These are phyloP conservation scores for Waltergamsia citrina DNA, from an alignment of 2,329 filamentous ascomycete genomes.

Conservation along the genomic window DNA sequence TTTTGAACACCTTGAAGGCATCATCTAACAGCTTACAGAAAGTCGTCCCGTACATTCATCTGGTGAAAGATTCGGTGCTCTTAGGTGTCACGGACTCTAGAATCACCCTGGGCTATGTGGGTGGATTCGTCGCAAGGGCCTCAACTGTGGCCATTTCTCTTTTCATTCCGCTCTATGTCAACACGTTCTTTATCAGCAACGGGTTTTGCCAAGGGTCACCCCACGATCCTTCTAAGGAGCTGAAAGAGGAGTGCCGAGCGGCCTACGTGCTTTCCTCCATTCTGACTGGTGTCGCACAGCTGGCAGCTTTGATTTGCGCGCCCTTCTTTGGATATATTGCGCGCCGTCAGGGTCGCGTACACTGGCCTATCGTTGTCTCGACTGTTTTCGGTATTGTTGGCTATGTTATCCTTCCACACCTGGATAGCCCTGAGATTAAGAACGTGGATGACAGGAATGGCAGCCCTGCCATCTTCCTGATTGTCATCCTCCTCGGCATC, in stretches of 20 bases:
- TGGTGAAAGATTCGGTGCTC: constrained; percentile 52
- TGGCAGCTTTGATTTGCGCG: constrained; percentile 74
- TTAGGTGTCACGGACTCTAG: constrained; percentile 67
- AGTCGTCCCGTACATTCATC: constrained; percentile 46
- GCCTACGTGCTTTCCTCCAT: constrained; percentile 86
- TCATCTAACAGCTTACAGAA: constrained; percentile 11
- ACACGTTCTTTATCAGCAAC: constrained; percentile 76
- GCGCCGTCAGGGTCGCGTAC: constrained; percentile 55
- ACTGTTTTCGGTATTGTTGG: constrained; percentile 67
- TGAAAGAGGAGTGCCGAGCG: constrained; percentile 75
- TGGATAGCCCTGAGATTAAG: constrained; percentile 67
- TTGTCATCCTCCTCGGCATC: constrained; percentile 74
- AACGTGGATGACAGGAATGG: constrained; percentile 57
- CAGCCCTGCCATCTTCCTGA: constrained; percentile 58
- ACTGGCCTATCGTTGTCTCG: constrained; percentile 65
- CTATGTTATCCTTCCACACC: constrained; percentile 66
- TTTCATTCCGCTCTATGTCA: constrained; percentile 89
- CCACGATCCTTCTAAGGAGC: constrained; percentile 56
- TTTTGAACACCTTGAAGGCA: too few species aligned
- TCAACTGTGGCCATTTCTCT: constrained; percentile 92
- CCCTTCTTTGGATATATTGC: constrained; percentile 81
- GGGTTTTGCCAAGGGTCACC: constrained; percentile 67
- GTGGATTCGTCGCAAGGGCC: constrained; percentile 88
- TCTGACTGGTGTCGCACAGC: constrained; percentile 80
- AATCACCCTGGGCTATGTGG: constrained; percentile 82